phyloP scores from a whole-genome alignment of 2,329 filamentous ascomycete species.

The Colletotrichum paranaense region DNA sequence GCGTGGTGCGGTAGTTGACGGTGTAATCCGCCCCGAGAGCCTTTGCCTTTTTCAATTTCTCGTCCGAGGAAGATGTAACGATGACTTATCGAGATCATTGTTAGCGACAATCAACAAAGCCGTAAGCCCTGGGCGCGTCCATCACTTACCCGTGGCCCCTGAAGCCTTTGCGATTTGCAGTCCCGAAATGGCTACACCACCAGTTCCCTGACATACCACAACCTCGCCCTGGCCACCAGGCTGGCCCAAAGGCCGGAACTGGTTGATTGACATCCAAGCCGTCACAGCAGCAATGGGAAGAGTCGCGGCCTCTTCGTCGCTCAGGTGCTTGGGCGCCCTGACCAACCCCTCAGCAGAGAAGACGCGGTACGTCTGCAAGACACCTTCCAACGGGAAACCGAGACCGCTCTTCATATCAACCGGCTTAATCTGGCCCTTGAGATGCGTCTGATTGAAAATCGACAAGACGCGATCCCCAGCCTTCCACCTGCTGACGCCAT shows the following conservation, averaged over 20 bases:
- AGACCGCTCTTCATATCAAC: slow-evolving; percentile 67
- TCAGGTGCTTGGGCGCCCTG: slow-evolving; percentile 65
- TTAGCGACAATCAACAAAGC: slow-evolving; percentile 44
- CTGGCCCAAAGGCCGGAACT: slow-evolving; percentile 65
- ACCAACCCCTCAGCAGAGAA: slow-evolving; percentile 69
- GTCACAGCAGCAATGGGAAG: slow-evolving; percentile 72
- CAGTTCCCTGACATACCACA: slow-evolving; percentile 66
- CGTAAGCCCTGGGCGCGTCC: slow-evolving; percentile 40
- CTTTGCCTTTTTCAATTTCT: slow-evolving; percentile 59
- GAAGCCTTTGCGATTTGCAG: slow-evolving; percentile 65
- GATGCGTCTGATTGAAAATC: slow-evolving; percentile 69
- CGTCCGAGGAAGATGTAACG: slow-evolving; percentile 65
- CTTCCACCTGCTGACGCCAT: slow-evolving; percentile 56
- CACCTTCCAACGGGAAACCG: slow-evolving; percentile 69
- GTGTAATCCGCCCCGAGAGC: slow-evolving; percentile 61
- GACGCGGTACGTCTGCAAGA: slow-evolving; percentile 68
- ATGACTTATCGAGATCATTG: slow-evolving; percentile 56
- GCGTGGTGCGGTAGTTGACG: slow-evolving; percentile 66
- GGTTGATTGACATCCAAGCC: slow-evolving; percentile 74
- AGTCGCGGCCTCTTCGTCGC: slow-evolving; percentile 68
- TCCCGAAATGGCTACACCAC: slow-evolving; percentile 63
- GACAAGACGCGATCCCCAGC: slow-evolving; percentile 74
- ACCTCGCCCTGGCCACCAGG: slow-evolving; percentile 57
- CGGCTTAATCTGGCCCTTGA: slow-evolving; percentile 69
- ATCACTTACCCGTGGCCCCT: slow-evolving; percentile 56